Base-by-base conservation (phyloP, 2,329 filamentous ascomycete genomes). In the Aspergillus novoparasiticus region DNA sequence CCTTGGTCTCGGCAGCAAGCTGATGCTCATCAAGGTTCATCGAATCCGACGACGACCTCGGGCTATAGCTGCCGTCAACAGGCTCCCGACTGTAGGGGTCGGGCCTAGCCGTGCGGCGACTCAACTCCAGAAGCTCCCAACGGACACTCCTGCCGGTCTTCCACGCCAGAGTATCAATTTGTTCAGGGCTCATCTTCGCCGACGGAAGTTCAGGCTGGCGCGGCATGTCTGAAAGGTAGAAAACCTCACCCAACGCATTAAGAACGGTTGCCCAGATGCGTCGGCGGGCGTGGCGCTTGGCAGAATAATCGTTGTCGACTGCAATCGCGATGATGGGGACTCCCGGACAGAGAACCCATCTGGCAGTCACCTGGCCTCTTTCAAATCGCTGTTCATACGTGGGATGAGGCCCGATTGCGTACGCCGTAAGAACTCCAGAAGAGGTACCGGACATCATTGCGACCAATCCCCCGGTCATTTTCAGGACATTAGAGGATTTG, bases 191-290 rank as follows among this genome's bases (percentile, higher is more conserved):
- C n/a, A 75, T 64, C 82, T 72, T 84, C 6, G 67, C 61, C 32
- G 83, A 81, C 36, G 82, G 80, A 5, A 82, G 69, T 9, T 85
- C 81, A 23, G 85, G 81, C 41, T 84, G 83, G 30, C 77, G 83
- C 0, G 92, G 93, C 8, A 89, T 83, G 56, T 92, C 88, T 1
- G 86, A 90, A 1, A 98, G 82, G 69, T 94, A 97, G 76, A 90
- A 98, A 0, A 97, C 82, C 76, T 99, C 95, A 1, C 95, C 95
- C 10, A 99, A 82, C 0, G 95, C 94, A 75, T 99, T 99, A 58
- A 99, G 79, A n/a, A 88, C 92, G 48, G 94, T 90, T n/a, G 92
- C 93, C 93, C 93, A 98, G 14, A 95, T 86, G 32, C 94, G 89
- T 14, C 87, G 86, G 57, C 89, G 82, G 4, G 85, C 81, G 73